Percentiles rank a stretch among this genome's conserved stretches.
phyloP scores from a whole-genome alignment of 73 alveolate genomes.

The Tetrahymena elliotti region DNA sequence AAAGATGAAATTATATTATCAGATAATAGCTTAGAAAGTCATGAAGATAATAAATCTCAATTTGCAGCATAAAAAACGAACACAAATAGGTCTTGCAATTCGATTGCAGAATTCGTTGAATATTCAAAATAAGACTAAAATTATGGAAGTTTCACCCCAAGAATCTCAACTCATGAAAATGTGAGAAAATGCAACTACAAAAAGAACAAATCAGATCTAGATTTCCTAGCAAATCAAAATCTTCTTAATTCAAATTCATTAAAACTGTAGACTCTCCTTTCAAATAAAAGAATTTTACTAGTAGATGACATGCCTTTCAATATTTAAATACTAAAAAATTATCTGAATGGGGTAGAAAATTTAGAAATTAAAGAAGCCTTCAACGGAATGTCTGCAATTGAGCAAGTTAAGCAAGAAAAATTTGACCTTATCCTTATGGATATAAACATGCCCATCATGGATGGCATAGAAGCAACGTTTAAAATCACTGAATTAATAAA shows the following conservation, averaged over 20 bases:
- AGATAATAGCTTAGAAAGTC: background rate
- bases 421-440: background rate
- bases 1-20: background rate
- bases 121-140: background rate
- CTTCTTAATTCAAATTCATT: background rate
- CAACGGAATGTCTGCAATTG: background rate
- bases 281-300: background rate
- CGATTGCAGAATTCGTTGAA: background rate
- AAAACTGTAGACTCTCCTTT: background rate
- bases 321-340: background rate
- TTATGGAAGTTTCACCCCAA: background rate
- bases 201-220: background rate
- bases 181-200: background rate
- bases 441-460: background rate
- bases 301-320: background rate
- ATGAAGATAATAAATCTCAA: background rate
- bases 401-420: background rate
- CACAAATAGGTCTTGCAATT: background rate
- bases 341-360: background rate
- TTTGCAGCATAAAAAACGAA: background rate
- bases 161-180: background rate
- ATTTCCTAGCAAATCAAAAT: background rate
- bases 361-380: background rate
- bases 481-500: background rate
- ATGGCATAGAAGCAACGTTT: background rate